Percentiles rank a stretch among this genome's conserved stretches.
Evolutionary conservation across 129 eudicot genomes (phyloP).

Genomic region (Saussurea involucrata): DNA sequence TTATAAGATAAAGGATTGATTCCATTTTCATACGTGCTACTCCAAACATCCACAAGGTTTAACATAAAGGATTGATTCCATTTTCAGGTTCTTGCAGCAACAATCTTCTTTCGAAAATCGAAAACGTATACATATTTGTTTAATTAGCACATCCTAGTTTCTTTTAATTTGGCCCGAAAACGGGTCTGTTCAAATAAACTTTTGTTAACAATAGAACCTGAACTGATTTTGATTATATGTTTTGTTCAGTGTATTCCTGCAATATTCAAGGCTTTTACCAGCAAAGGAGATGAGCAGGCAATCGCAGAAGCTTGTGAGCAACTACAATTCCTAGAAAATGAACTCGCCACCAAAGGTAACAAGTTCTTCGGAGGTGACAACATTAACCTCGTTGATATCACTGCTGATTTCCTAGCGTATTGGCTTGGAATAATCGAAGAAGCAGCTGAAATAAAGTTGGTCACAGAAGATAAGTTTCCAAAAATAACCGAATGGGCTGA

Average conservation of each 20-base stretch:
- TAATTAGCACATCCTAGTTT: no score
- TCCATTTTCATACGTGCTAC: no score
- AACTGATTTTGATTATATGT: neutral
- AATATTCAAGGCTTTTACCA: neutral
- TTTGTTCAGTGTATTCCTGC: neutral
- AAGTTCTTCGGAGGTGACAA: constrained; percentile 24
- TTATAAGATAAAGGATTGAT: no score
- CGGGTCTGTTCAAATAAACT: no score
- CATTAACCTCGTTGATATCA: constrained; percentile 26
- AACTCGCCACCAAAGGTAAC: neutral
- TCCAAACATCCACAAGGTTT: neutral
- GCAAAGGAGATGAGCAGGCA: neutral
- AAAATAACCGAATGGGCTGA: constrained; percentile 24
- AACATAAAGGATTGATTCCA: constrained; percentile 1
- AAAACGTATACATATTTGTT: neutral
- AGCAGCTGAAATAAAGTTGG: neutral
- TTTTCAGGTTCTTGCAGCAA: neutral
- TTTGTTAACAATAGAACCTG: no score
- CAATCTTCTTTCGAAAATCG: neutral
- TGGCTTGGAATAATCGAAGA: constrained; percentile 32
- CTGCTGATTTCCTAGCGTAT: constrained; percentile 11
- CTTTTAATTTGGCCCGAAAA: no score
- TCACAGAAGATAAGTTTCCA: constrained; percentile 33
- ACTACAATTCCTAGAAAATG: constrained; percentile 1
- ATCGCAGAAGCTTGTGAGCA: neutral